Evolutionary conservation across 148 eudicot species (phyloP), one percentile per base, ranked within the genome.

Genomic region (Vaccinium macrocarpon): DNA sequence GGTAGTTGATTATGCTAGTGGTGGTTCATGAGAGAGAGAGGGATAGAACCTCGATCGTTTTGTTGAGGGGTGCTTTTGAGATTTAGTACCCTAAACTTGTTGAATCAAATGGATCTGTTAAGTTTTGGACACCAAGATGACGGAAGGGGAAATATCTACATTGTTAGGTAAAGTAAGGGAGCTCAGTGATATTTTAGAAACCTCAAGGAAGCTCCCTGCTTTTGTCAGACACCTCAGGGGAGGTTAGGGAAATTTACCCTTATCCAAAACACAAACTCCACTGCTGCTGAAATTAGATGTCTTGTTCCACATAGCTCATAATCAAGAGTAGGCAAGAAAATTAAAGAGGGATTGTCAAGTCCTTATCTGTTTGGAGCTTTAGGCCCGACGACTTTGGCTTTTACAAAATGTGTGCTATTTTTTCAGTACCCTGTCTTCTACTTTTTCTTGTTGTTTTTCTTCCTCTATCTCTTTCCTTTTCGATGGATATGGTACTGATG

Each of bases 351-450:
- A 57, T 55, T 42, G 68, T 82, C 9, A 74, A 83, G 80, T 83
- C 85, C 81, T 83, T 83, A 83, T 83, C 85, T 66, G 59, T 76
- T 46, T 68, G 70, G 84, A 23, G 19, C 79, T 74, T 52, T 82
- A 55, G 14, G 70, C n/a, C 78, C 78, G 52, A 27, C 14, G 70
- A 70, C 76, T 79, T 79, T 52, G 83, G 70, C 83, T 84, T 79
- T 84, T 82, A 9, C 14, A 21, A 7, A 27, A 35, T 13, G 29
- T 29, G 25, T 32, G 16, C 52, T n/a, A 48, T 23, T 48, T 19
- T 35, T 23, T n/a, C 9, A 35, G 7, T 1, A 3, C 29, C 3
- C 2, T 46, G 5, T 55, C 18, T 7, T 18, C 52, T 52, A 16
- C 71, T 62, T 55, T 38, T 12, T 7, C 6, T 46, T 13, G 4